Percentiles rank a stretch among this genome's conserved stretches.
Conservation (phyloP, 78 protist genomes). For the Dictyostelium citrinum region DNA sequence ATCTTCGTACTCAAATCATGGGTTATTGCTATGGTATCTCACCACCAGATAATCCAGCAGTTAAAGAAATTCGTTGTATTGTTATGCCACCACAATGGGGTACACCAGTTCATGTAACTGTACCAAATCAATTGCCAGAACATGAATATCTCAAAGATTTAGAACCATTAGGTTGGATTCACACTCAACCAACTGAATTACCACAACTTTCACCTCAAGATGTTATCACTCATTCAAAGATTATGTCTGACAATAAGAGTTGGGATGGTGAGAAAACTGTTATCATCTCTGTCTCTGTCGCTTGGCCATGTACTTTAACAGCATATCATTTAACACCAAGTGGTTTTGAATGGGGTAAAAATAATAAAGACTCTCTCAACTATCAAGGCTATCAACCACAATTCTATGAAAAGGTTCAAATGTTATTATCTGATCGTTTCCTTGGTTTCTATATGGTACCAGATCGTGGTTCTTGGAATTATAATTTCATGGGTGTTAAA, state of each 20-base stretch:
- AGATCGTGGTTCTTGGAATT: slow-evolving; percentile 96
- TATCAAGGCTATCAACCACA: slow-evolving; percentile 94
- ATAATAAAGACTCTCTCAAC: slow-evolving; percentile 88
- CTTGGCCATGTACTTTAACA: slow-evolving; percentile 95
- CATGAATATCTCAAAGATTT: slow-evolving; percentile 93
- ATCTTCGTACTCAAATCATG: slow-evolving; percentile 97
- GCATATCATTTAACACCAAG: slow-evolving; percentile 95
- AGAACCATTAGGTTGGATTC: slow-evolving; percentile 99
- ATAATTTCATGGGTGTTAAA: slow-evolving; percentile 97
- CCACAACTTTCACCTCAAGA: slow-evolving; percentile 97
- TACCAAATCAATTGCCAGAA: slow-evolving; percentile 96
- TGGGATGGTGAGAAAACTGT: slow-evolving; percentile 96
- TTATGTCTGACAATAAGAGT: slow-evolving; percentile 88
- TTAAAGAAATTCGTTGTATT: slow-evolving; percentile 98
- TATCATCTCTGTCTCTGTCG: slow-evolving; percentile 90
- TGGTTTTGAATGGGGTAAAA: slow-evolving; percentile 98
- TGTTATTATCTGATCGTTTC: slow-evolving; percentile 96
- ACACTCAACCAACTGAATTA: slow-evolving; percentile 98
- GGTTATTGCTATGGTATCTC: slow-evolving; percentile 97
- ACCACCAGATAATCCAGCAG: slow-evolving; percentile 97
- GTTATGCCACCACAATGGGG: slow-evolving; percentile 99
- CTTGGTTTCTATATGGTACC: slow-evolving; percentile 98
- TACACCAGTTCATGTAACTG: slow-evolving; percentile 93
- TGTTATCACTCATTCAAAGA: slow-evolving; percentile 91
- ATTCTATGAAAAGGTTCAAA: slow-evolving; percentile 94